phyloP scores from a whole-genome alignment of 352 stramenopile species.

The Pythium biforme region DNA sequence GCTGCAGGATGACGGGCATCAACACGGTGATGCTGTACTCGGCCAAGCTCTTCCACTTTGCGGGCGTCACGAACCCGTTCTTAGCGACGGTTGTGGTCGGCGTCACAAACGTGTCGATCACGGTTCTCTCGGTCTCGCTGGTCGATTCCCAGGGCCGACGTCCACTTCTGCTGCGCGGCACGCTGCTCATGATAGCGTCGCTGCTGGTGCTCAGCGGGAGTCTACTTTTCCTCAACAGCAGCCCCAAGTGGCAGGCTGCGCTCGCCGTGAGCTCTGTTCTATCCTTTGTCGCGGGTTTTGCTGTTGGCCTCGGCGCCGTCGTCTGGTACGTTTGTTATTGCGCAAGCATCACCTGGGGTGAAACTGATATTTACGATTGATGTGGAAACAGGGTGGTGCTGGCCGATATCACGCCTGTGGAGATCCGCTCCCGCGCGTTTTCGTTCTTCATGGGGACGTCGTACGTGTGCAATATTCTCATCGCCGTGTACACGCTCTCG shows the following conservation, averaged over 20 bases:
- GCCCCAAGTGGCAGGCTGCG: constrained; percentile 47
- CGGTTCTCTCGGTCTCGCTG: constrained; percentile 72
- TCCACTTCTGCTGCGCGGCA: constrained; percentile 70
- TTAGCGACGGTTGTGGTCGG: constrained; percentile 75
- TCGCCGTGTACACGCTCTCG: constrained; percentile 74
- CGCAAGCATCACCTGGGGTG: too few species aligned
- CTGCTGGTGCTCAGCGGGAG: constrained; percentile 66
- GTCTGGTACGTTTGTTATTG: constrained; percentile 51
- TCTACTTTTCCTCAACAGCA: constrained; percentile 56
- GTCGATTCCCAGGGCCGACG: constrained; percentile 76
- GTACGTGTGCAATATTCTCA: constrained; percentile 85
- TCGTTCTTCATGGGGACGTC: constrained; percentile 83
- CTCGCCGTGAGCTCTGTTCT: constrained; percentile 80
- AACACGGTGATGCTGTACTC: constrained; percentile 93
- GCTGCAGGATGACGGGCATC: constrained; percentile 80
- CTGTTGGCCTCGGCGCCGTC: constrained; percentile 75
- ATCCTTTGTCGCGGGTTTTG: constrained; percentile 83
- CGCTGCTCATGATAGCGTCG: constrained; percentile 66
- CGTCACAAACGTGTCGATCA: constrained; percentile 74
- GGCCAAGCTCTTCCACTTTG: constrained; percentile 89
- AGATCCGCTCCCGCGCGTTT: constrained; percentile 82
- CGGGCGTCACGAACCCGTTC: constrained; percentile 83
- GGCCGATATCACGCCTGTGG: constrained; percentile 85
- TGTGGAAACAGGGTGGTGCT: constrained; percentile 64
- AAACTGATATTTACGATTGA: too few species aligned